phyloP scores from a whole-genome alignment of 768 basidiomycete species.

The Trametes meyenii region DNA sequence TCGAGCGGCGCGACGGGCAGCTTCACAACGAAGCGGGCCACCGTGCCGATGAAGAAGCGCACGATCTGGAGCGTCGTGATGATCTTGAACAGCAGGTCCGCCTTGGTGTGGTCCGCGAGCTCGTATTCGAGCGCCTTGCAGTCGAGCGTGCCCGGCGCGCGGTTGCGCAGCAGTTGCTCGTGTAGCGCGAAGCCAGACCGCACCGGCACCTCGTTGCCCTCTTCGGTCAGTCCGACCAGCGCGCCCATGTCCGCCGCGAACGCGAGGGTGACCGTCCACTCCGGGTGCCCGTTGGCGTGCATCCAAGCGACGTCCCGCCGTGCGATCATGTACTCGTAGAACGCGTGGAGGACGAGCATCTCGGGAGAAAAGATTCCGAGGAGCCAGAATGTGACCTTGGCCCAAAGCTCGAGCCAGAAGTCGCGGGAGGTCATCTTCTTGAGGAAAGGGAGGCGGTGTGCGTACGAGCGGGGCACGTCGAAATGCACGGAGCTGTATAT shows the following conservation, averaged over 20 bases:
- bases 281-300: constrained; percentile 19
- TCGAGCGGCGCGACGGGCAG: constrained; percentile 22
- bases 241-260: constrained; percentile 24
- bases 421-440: constrained; percentile 14
- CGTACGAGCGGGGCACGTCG: constrained; percentile 20
- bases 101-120: constrained; percentile 22
- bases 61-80: constrained; percentile 21
- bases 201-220: neutral
- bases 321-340: constrained; percentile 22
- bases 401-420: constrained; percentile 25
- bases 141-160: constrained; percentile 12
- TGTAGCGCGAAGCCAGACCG: constrained; percentile 22
- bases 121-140: constrained; percentile 20
- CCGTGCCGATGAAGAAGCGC: constrained; percentile 13
- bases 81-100: constrained; percentile 22
- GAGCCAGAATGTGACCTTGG: constrained; percentile 23
- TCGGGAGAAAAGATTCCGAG: constrained; percentile 23
- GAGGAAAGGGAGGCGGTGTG: constrained; percentile 13
- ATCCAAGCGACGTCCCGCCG: constrained; percentile 24
- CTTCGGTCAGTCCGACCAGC: neutral
- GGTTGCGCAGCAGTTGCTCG: constrained; percentile 11
- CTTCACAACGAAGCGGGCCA: constrained; percentile 1
- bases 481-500: constrained; percentile 24
- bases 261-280: constrained; percentile 16
- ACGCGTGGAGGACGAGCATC: constrained; percentile 26